Percentiles rank a stretch among this genome's conserved stretches.
These are phyloP conservation scores for Penicillium nordicum DNA, from an alignment of 2,329 filamentous ascomycete species.

Conservation along the genomic window DNA sequence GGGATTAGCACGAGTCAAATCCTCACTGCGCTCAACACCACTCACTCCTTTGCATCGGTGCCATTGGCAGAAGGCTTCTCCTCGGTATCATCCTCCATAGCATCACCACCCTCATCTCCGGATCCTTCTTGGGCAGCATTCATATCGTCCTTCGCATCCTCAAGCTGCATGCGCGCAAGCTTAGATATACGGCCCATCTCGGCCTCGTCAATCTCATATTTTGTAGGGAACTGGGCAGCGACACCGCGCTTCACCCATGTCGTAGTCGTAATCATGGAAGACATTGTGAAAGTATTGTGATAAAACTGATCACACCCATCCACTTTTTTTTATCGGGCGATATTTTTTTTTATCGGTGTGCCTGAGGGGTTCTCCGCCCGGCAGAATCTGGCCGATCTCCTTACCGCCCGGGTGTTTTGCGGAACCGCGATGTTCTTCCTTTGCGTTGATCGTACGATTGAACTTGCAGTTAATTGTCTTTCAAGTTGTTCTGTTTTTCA, in stretches of 20 bases:
- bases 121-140: slow-evolving; percentile 62
- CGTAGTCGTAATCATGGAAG: slow-evolving; percentile 70
- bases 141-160: slow-evolving; percentile 86
- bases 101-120: slow-evolving; percentile 33
- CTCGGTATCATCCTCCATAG: slow-evolving; percentile 23
- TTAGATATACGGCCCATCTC: slow-evolving; percentile 73
- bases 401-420: slow-evolving; percentile 27
- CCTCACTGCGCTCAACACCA: neutral
- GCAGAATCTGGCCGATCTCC: slow-evolving; percentile 28
- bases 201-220: slow-evolving; percentile 71
- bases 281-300: slow-evolving; percentile 35
- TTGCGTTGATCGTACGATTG: slow-evolving; percentile 5
- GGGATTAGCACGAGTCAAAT: slow-evolving; percentile 10
- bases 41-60: slow-evolving; percentile 22
- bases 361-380: slow-evolving; percentile 28
- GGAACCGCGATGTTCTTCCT: slow-evolving; percentile 8
- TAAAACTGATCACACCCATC: slow-evolving; percentile 14
- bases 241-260: slow-evolving; percentile 75
- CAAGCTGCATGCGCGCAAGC: slow-evolving; percentile 73
- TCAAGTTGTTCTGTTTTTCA: slow-evolving; percentile 3
- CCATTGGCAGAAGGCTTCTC: slow-evolving; percentile 22
- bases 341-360: slow-evolving; percentile 27
- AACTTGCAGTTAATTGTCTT: neutral
- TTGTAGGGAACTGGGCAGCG: slow-evolving; percentile 70
- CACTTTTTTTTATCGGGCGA: slow-evolving; percentile 30